These are phyloP conservation scores for Lagenidium giganteum DNA, from an alignment of 352 stramenopile species.

Conservation along the genomic window DNA sequence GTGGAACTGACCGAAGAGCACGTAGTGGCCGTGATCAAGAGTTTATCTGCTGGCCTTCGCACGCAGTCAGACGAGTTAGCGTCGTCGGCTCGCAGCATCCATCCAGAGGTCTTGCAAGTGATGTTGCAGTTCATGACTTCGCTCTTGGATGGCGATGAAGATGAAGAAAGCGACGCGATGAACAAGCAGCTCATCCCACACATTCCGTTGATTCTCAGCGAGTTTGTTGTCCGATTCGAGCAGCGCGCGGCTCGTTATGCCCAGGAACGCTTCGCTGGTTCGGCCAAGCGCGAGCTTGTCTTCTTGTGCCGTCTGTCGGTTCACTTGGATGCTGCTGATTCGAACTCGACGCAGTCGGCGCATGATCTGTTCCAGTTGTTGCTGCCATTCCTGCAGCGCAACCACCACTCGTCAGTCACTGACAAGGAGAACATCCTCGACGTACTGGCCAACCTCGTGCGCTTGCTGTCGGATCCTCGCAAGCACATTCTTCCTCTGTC, in stretches of 20 bases:
- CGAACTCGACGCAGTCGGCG: constrained; percentile 33
- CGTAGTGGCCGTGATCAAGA: constrained; percentile 53
- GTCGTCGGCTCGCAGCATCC: constrained; percentile 37
- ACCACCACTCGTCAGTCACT: constrained; percentile 60
- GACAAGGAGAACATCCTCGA: constrained; percentile 83
- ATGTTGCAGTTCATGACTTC: constrained; percentile 77
- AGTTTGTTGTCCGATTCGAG: constrained; percentile 81
- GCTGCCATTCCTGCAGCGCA: constrained; percentile 79
- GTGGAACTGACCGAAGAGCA: constrained; percentile 28
- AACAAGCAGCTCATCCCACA: constrained; percentile 43
- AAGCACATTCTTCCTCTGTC: constrained; percentile 75
- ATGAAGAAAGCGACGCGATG: constrained; percentile 17
- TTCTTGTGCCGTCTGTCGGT: constrained; percentile 77
- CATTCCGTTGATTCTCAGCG: constrained; percentile 71
- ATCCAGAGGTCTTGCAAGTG: constrained; percentile 58
- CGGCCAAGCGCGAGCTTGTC: constrained; percentile 73
- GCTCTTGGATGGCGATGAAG: constrained; percentile 61
- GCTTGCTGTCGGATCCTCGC: constrained; percentile 59
- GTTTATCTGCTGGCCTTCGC: constrained; percentile 52
- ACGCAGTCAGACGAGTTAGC: constrained; percentile 15
- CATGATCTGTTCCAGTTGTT: constrained; percentile 83
- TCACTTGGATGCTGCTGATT: constrained; percentile 43
- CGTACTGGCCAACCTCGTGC: constrained; percentile 72
- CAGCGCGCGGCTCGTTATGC: constrained; percentile 73
- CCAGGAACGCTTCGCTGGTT: constrained; percentile 69